Evolutionary conservation across 2,329 filamentous ascomycete species (phyloP).

Genomic region (Dothideomycetidae sp.): DNA sequence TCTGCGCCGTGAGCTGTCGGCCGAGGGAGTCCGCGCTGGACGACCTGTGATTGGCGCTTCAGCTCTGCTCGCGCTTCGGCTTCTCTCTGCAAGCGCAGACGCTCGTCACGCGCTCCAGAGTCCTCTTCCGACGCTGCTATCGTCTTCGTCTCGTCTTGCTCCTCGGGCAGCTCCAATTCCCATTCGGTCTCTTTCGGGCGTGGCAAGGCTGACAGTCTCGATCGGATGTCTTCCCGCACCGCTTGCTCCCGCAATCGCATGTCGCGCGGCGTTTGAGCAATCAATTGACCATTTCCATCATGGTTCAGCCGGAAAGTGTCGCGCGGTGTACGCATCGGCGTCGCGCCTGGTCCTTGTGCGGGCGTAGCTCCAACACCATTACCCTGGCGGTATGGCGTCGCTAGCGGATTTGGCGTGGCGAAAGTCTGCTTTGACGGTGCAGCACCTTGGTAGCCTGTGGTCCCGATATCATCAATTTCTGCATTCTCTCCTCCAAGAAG

Average conservation of each 20-base stretch:
- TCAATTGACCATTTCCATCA: slow-evolving; percentile 51
- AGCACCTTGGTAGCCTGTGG: slow-evolving; percentile 78
- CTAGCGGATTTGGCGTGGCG: slow-evolving; percentile 89
- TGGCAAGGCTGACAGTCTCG: slow-evolving; percentile 66
- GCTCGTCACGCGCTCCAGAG: slow-evolving; percentile 59
- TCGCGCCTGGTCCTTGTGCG: slow-evolving; percentile 51
- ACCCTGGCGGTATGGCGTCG: slow-evolving; percentile 64
- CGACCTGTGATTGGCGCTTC: slow-evolving; percentile 74
- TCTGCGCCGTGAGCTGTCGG: slow-evolving; percentile 59
- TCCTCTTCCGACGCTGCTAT: slow-evolving; percentile 49
- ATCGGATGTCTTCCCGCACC: slow-evolving; percentile 52
- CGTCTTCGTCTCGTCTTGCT: slow-evolving; percentile 47
- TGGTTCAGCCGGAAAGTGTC: slow-evolving; percentile 77
- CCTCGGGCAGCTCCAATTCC: slow-evolving; percentile 84
- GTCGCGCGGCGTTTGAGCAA: slow-evolving; percentile 64
- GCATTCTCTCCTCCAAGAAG: slow-evolving; percentile 89
- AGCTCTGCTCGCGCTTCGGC: slow-evolving; percentile 57
- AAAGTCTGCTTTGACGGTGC: slow-evolving; percentile 66
- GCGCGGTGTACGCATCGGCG: slow-evolving; percentile 74
- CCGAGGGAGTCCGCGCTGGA: slow-evolving; percentile 70
- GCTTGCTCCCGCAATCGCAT: slow-evolving; percentile 56
- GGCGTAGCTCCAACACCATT: slow-evolving; percentile 44
- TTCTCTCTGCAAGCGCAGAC: slow-evolving; percentile 47
- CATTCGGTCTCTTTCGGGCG: slow-evolving; percentile 89
- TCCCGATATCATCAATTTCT: slow-evolving; percentile 63